Evolutionary conservation across 257 asterid species (phyloP), one percentile per base, ranked within the genome.

Genomic region (Plantago major): DNA sequence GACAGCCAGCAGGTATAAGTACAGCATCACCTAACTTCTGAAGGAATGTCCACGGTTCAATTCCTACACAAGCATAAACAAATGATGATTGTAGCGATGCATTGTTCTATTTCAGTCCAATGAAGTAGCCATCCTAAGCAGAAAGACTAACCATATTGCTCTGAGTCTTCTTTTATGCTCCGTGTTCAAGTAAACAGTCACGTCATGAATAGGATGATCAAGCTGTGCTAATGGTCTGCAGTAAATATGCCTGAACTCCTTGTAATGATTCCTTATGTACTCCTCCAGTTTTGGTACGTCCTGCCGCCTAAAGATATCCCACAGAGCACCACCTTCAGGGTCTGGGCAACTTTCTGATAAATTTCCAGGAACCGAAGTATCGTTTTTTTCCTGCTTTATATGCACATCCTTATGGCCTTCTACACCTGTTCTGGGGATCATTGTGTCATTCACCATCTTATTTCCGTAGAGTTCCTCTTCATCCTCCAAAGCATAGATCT

Each of bases 271-370:
- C 72, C 68, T 72, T 68, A 79, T 72, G 37, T 78, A 90, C 14
- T 83, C 77, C 66, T 83, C 89, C 68, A 90, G 62, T 66, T 80
- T 77, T 6, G 95, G 85, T 26, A 85, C 84, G 53, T 90, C 98
- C 69, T 90, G 69, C 74, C 90, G 85, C 81, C 96, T 80, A 76
- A 86, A 90, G 38, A 90, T 85, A 76, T 90, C 98, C 98, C 98
- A 90, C 19, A 90, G 70, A 61, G 98, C 98, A 70, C 91, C 96
- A 58, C 88, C 85, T 45, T 77, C 86, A 55, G 70, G 74, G 58
- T 77, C 69, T 53, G 10, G 63, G 30, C 46, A 60, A 55, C 65
- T 70, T 75, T 68, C 79, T 12, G 68, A 51, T 18, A 72, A 14
- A 52, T 18, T 54, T 49, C 54, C 73, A 40, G 74, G 65, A 42